Evolutionary conservation across 768 basidiomycete genomes (phyloP), one percentile per base, ranked within the genome.

Genomic region (Podaxis sp.): DNA sequence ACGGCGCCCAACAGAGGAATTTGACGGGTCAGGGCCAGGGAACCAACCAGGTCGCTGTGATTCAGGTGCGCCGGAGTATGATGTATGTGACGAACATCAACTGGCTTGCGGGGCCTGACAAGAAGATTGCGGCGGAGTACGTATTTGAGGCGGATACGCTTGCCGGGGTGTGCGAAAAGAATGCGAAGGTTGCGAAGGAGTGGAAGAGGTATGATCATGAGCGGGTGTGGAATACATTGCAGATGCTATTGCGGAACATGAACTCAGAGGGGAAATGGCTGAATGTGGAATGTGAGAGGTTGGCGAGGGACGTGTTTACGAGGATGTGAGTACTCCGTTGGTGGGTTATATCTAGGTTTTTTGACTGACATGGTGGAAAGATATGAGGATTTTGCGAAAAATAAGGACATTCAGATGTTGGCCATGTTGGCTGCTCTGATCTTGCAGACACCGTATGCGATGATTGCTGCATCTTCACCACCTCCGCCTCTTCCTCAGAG

Each of bases 371-470:
- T 37, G 6, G 19, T 24, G 7, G 19, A 15, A 54, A 84, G 82
- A 33, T 81, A 82, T 65, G 55, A 66, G 4, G 75, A 81, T 60
- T 71, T 80, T 38, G 72, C 74, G 4, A 75, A 73, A 55, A 77
- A 75, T 37, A 91, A 84, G 68, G 91, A 94, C 67, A 71, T 93
- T 1, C 91, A 94, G 68, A 87, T 92, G 86, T 77, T 94, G 15
- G 91, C 90, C 0, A 92, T 94, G 84, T 64, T 92, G 3, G 79
- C 90, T 0, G 76, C 85, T 53, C 72, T 92, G n/a, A 74, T 93
- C 2, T 77, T 93, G 2, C 87, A 88, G 68, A 80, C 72, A 6
- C 69, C 68, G 13, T 68, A 75, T 63, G 68, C 67, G 1, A 47
- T 55, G 43, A 41, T 4, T 29, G 11, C 12, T n/a, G 46, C 25